Evolutionary conservation across 2,329 filamentous ascomycete genomes (phyloP).

Genomic region (Myriosclerotinia scirpicola): DNA sequence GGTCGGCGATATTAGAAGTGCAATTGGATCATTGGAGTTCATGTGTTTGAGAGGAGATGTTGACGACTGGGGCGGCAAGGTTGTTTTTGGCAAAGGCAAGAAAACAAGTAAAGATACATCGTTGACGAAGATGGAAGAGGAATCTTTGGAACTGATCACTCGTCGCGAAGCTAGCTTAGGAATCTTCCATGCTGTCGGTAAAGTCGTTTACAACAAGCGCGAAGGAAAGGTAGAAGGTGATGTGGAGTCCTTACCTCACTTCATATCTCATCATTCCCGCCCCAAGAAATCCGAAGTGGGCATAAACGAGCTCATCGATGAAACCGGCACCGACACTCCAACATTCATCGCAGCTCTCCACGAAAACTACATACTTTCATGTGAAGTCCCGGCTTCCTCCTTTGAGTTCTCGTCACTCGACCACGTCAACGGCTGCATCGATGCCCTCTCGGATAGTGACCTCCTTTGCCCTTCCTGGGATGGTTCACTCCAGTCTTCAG

Average conservation of each 20-base stretch:
- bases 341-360: slow-evolving; percentile 90
- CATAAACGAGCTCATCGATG: slow-evolving; percentile 80
- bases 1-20: slow-evolving; percentile 87
- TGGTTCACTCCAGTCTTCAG: slow-evolving; percentile 63
- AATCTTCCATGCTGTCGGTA: slow-evolving; percentile 94
- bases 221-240: slow-evolving; percentile 52
- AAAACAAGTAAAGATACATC: slow-evolving; percentile 33
- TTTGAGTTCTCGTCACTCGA: slow-evolving; percentile 66
- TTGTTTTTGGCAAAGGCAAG: slow-evolving; percentile 59
- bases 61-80: slow-evolving; percentile 73
- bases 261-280: slow-evolving; percentile 57
- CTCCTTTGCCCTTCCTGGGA: slow-evolving; percentile 74
- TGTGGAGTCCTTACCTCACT: slow-evolving; percentile 58
- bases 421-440: slow-evolving; percentile 80
- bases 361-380: slow-evolving; percentile 90
- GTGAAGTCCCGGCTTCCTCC: slow-evolving; percentile 56
- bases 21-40: slow-evolving; percentile 90
- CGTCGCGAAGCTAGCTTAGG: slow-evolving; percentile 87
- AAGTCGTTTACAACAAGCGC: slow-evolving; percentile 95
- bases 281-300: slow-evolving; percentile 64
- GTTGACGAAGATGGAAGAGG: slow-evolving; percentile 74
- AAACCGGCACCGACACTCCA: slow-evolving; percentile 86
- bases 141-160: slow-evolving; percentile 77
- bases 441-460: slow-evolving; percentile 84
- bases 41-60: slow-evolving; percentile 80